Percentiles rank a stretch among this genome's conserved stretches.
Conservation (phyloP, 441 rosid genomes). For the Macaranga tanarius region DNA sequence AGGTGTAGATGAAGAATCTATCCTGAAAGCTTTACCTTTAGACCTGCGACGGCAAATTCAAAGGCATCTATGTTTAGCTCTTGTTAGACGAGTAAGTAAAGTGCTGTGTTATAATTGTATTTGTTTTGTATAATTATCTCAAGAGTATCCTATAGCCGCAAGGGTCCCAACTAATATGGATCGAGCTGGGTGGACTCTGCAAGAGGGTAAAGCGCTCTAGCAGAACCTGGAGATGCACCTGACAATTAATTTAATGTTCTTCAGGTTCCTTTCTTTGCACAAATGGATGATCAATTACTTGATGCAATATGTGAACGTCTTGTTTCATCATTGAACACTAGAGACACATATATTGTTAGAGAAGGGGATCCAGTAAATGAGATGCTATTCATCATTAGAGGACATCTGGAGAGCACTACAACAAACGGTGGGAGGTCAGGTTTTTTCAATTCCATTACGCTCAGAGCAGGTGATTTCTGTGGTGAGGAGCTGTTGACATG, state of each 20-base stretch:
- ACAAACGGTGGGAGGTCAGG: slow-evolving; percentile 80
- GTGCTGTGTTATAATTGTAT: not conserved
- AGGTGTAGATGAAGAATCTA: slow-evolving; percentile 83
- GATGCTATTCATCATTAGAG: slow-evolving; percentile 89
- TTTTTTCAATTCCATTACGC: slow-evolving; percentile 69
- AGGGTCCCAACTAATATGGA: too few species aligned
- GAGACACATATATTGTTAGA: slow-evolving; percentile 54
- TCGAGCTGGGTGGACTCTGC: too few species aligned
- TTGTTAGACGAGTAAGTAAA: slow-evolving; percentile 76
- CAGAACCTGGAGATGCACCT: too few species aligned
- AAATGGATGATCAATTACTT: slow-evolving; percentile 81
- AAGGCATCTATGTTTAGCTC: slow-evolving; percentile 76
- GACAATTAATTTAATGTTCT: not conserved
- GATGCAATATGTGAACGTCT: slow-evolving; percentile 86
- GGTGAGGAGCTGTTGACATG: slow-evolving; percentile 86
- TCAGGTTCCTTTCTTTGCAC: slow-evolving; percentile 83
- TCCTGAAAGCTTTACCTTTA: slow-evolving; percentile 60
- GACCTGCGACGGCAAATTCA: slow-evolving; percentile 79
- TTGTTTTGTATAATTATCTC: too few species aligned
- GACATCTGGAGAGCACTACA: slow-evolving; percentile 77
- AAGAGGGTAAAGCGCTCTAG: too few species aligned
- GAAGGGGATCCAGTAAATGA: slow-evolving; percentile 91
- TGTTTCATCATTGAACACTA: slow-evolving; percentile 70
- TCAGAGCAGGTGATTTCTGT: slow-evolving; percentile 75
- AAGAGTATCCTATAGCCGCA: too few species aligned